Percentiles rank a stretch among this genome's conserved stretches.
Evolutionary conservation across 345 rosid genomes (phyloP).

Genomic region (Zanthoxylum bungeanum): DNA sequence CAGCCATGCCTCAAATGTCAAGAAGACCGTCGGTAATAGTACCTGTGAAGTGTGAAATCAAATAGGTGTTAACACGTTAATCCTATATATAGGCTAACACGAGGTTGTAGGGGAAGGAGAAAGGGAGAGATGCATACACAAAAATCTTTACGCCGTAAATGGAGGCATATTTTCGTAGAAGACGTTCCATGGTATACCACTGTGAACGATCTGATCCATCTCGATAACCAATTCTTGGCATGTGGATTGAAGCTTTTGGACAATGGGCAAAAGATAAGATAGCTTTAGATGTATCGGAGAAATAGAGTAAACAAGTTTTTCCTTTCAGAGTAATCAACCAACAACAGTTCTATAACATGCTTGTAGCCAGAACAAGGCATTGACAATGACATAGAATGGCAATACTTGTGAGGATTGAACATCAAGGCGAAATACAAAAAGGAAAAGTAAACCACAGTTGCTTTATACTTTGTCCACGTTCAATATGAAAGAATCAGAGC

Average conservation of each 20-base stretch:
- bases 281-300: background rate
- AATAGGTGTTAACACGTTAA: background rate
- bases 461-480: background rate
- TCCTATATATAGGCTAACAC: background rate
- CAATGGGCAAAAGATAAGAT: background rate
- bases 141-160: slow-evolving; percentile 55
- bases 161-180: slow-evolving; percentile 78
- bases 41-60: slow-evolving; percentile 35
- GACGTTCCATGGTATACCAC: slow-evolving; percentile 88
- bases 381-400: too few species aligned
- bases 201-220: slow-evolving; percentile 72
- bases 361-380: background rate
- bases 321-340: background rate
- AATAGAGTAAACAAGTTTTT: background rate
- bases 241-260: slow-evolving; percentile 69
- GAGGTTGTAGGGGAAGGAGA: background rate
- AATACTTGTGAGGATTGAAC: background rate
- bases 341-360: background rate
- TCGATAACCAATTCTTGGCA: slow-evolving; percentile 84
- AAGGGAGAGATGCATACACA: slow-evolving; percentile 46
- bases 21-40: slow-evolving; percentile 55
- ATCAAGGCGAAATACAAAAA: background rate
- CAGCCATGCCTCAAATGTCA: slow-evolving; percentile 6
- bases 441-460: background rate
- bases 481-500: background rate